A percentile compares a stretch with the other conserved stretches of the same genome.
phyloP scores from a whole-genome alignment of 176 grass and related monocot genomes.

The Zea mays region Zm-B73-REFERENCE-NAM-5.0 NC_050098.1:206652501-206653000 shows the following conservation, averaged over 20 bases:
- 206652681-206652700: constrained; percentile 1
- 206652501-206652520: too few relatives aligned
- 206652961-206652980: constrained; percentile 30
- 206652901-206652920: background rate
- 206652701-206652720: background rate
- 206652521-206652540: too few relatives aligned
- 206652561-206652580: too few relatives aligned
- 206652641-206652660: background rate
- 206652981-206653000: constrained; percentile 22
- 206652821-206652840: background rate
- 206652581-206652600: too few relatives aligned
- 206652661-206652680: constrained; percentile 4
- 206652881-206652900: constrained; percentile 23
- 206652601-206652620: too few relatives aligned
- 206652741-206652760: background rate
- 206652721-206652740: constrained; percentile 1
- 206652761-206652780: background rate
- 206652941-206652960: constrained; percentile 21
- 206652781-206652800: background rate
- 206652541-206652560: too few relatives aligned
- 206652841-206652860: background rate
- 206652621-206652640: too few relatives aligned
- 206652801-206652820: background rate
- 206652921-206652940: constrained; percentile 25
- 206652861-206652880: constrained; percentile 14